Evolutionary conservation across 1,284 basidiomycete species (phyloP).

Genomic region (Cryptococcus sp.): DNA sequence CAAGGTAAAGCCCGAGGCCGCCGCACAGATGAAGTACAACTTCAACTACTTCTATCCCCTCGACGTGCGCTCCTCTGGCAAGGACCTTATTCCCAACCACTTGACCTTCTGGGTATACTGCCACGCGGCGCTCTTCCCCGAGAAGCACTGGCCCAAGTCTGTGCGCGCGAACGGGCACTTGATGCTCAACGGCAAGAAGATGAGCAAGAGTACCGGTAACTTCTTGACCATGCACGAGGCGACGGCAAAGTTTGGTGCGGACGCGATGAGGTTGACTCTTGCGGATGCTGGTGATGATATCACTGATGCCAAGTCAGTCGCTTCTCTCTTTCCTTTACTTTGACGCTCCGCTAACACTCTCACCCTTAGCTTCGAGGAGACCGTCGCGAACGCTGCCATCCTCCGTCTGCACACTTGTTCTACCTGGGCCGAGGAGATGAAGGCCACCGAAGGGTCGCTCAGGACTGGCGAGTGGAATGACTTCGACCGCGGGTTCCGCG

Average conservation of each 20-base stretch:
- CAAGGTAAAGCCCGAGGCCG: conserved; percentile 67
- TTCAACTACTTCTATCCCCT: conserved; percentile 99
- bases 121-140: conserved; percentile 90
- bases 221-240: conserved; percentile 52
- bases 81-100: conserved; percentile 96
- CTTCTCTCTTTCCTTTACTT: background rate
- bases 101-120: conserved; percentile 93
- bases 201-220: conserved; percentile 88
- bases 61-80: conserved; percentile 97
- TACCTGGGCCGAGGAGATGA: conserved; percentile 87
- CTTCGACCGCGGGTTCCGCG: conserved; percentile 85
- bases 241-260: conserved; percentile 50
- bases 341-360: background rate
- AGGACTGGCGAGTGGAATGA: conserved; percentile 58
- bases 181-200: conserved; percentile 98
- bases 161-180: conserved; percentile 96
- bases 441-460: conserved; percentile 60
- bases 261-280: conserved; percentile 81
- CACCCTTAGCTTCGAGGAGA: conserved; percentile 88
- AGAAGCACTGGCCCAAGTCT: conserved; percentile 86
- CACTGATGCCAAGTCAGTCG: conserved; percentile 63
- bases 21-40: conserved; percentile 80
- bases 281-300: conserved; percentile 97
- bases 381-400: conserved; percentile 96
- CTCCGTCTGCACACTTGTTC: conserved; percentile 87